Conservation (phyloP, 352 stramenopile species). For the Globisporangium alternatum region DNA sequence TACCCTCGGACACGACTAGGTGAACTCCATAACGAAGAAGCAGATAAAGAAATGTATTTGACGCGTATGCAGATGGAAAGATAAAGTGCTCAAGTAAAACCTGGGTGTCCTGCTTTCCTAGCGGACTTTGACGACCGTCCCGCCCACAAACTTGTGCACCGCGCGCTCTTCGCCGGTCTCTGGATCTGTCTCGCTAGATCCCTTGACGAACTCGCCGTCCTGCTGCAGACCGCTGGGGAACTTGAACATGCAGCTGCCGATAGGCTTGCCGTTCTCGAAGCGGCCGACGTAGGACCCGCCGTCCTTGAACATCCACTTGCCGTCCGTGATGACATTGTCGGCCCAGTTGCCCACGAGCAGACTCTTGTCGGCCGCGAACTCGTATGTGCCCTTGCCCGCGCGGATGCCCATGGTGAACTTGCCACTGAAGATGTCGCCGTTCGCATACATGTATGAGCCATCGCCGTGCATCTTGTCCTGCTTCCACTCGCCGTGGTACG, state of each 20-base stretch:
- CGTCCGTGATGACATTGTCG: slow-evolving; percentile 82
- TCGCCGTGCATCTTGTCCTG: slow-evolving; percentile 85
- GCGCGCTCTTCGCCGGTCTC: slow-evolving; percentile 46
- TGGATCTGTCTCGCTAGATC: slow-evolving; percentile 27
- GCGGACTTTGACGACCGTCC: slow-evolving; percentile 64
- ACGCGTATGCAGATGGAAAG: not conserved
- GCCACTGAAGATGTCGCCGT: slow-evolving; percentile 90
- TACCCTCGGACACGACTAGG: too few relatives aligned
- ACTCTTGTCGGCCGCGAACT: slow-evolving; percentile 81
- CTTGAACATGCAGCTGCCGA: slow-evolving; percentile 85
- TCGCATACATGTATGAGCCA: slow-evolving; percentile 90
- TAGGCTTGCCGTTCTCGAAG: slow-evolving; percentile 86
- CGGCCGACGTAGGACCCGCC: slow-evolving; percentile 75
- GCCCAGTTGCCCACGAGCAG: slow-evolving; percentile 86
- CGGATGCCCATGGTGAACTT: slow-evolving; percentile 81
- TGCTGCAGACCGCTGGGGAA: slow-evolving; percentile 87
- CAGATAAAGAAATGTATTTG: slow-evolving; percentile 12
- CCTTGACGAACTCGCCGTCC: slow-evolving; percentile 80
- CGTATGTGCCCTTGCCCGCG: slow-evolving; percentile 85
- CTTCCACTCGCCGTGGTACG: slow-evolving; percentile 89
- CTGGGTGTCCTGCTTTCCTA: slow-evolving; percentile 20
- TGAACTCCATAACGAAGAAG: not conserved
- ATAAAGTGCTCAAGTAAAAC: not conserved
- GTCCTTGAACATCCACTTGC: slow-evolving; percentile 91
- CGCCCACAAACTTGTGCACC: slow-evolving; percentile 69